Base-by-base conservation (phyloP, 1,139 yeast genomes). In the Fermentozyma sake region DNA sequence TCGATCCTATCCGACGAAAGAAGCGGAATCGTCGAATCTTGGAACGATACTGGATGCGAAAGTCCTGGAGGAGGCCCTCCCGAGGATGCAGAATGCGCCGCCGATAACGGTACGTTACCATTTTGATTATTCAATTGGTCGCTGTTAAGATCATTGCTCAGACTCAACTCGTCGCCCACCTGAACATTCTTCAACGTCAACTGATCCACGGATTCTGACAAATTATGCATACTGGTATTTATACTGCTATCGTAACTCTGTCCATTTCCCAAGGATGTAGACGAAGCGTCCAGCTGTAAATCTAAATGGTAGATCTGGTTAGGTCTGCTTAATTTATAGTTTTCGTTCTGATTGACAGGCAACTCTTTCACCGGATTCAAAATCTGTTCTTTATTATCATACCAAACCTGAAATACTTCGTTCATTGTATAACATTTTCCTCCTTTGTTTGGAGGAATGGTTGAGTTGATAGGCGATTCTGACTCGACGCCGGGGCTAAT, bases 341-440 rank as follows among this genome's bases (percentile, higher is more conserved):
- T 53, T 48, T 52, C 63, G 35, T 37, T 49, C 30, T 48, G 49
- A 12, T 43, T 41, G 9, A 48, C 50, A 13, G 60, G 58, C 6
- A 51, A 46, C 14, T 46, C 52, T 12, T 41, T 39, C 10, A 23
- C 17, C 27, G 39, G 37, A 38, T 35, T 44, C 44, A 55, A 48
- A 39, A 52, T 62, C 43, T 41, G 42, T 38, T 48, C 52, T 32
- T 70, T 62, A 52, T 73, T 61, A 20, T 62, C 57, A 18, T 60
- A 52, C 72, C 78, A 77, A 12, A 76, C 68, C 20, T 64, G 58
- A 35, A 77, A 62, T 38, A 77, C 68, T 37, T 77, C 76, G 18
- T 68, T 66, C 50, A 75, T 58, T 9, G 72, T 46, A 40, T 77
- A 77, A 25, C 53, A 45, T 37, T 59, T 53, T 26, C 68, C 53